phyloP scores from a whole-genome alignment of 345 rosid genomes.

The Eucalyptus pauciflora region DNA sequence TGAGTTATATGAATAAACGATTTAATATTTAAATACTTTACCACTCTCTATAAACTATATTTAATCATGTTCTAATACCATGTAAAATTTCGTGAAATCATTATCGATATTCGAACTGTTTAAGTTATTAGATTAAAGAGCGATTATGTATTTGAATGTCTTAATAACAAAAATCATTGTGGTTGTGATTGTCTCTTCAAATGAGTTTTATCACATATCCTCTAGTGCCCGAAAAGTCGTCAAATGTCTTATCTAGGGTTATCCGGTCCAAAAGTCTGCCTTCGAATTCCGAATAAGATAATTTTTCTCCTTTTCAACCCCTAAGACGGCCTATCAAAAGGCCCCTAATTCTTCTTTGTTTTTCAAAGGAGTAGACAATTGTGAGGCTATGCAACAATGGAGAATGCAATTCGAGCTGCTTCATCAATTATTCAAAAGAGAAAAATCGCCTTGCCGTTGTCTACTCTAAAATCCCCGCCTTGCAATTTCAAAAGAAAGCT shows the following conservation, averaged over 20 bases:
- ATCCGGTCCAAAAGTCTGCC: neutral
- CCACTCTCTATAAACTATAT: neutral
- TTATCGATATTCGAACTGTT: rapidly evolving
- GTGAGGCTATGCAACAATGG: neutral
- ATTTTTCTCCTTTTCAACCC: neutral
- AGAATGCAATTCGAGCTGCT: neutral
- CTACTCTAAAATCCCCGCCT: neutral
- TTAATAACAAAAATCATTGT: neutral
- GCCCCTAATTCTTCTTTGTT: too few species aligned
- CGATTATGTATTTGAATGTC: neutral
- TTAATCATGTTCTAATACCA: neutral
- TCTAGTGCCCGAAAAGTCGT: neutral
- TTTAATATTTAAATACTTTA: neutral
- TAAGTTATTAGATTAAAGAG: neutral
- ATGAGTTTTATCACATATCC: neutral
- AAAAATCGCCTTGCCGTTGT: rapidly evolving
- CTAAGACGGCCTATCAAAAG: too few species aligned
- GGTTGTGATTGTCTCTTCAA: neutral
- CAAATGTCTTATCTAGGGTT: neutral
- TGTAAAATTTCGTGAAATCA: rapidly evolving
- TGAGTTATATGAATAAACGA: rapidly evolving
- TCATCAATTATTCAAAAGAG: neutral
- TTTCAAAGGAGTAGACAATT: neutral
- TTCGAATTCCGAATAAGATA: neutral
- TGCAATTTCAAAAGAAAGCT: neutral